Evolutionary conservation across 2,329 filamentous ascomycete species (phyloP), one percentile per base, ranked within the genome.

Genomic region (Exophiala alcalophila): DNA sequence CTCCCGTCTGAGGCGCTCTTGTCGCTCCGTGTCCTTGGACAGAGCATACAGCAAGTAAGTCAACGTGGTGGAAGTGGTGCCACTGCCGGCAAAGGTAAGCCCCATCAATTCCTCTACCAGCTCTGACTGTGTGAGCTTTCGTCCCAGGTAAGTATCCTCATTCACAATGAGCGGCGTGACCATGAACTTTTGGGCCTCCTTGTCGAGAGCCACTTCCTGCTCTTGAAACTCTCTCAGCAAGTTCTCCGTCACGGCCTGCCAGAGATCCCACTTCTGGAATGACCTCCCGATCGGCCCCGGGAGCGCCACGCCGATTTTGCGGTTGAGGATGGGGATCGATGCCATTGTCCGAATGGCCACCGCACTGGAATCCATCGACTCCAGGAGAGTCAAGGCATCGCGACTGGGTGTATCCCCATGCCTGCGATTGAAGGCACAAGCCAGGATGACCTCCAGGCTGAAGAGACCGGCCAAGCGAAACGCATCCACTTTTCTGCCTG

Each of bases 381-480:
- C 12, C 1, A 36, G 38, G 10, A 41, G 16, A 16, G 24, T 32
- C 7, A 33, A 21, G 3, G 40, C 23, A 4, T 43, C 44, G 9
- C 31, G 24, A 3, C 5, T 26, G 1, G 27, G 24, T 0, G 25
- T 9, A 11, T 45, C 41, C 4, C 26, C 36, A 18, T 40, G 33
- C 10, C 34, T 4, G 9, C 30, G 30, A 23, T 46, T 41, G 28
- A 44, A 41, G 3, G 36, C 42, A 18, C 35, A 45, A 27, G 40
- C 42, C 16, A 40, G 27, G 14, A 49, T 46, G 12, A 49, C 46
- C 23, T 49, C 46, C 8, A 49, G 27, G 21, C 46, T 49, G 37
- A 49, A 49, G 4, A 46, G 27, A 11, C 41, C 46, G 28, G 12
- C 9, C 11, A 41, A 30, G 2, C 11, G 11, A 21, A 32, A 49